These are phyloP conservation scores for Coemansia sp. DNA, from an alignment of 192 early-diverging fungal species.

Conservation along the genomic window DNA sequence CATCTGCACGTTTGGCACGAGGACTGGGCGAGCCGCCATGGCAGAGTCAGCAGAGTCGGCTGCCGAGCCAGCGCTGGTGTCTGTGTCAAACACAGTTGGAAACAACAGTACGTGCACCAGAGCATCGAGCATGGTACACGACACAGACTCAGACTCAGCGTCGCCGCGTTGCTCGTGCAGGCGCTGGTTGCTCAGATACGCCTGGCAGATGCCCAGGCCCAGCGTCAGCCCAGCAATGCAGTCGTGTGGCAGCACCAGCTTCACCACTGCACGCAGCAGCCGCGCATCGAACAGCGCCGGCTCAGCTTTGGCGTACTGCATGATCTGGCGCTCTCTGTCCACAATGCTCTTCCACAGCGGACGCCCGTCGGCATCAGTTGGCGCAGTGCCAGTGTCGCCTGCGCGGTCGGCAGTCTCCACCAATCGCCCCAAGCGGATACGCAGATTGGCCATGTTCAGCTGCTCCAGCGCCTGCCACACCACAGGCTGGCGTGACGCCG, in stretches of 20 bases:
- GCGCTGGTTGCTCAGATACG: conserved; percentile 33
- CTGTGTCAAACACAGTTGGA: conserved; percentile 72
- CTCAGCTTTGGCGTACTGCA: conserved; percentile 33
- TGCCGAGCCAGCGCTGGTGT: conserved; percentile 17
- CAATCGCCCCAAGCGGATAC: conserved; percentile 28
- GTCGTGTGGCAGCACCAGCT: conserved; percentile 55
- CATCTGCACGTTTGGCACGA: conserved; percentile 17
- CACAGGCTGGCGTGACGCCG: conserved; percentile 29
- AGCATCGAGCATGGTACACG: conserved; percentile 47
- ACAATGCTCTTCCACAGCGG: conserved; percentile 41
- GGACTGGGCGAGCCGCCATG: conserved; percentile 15
- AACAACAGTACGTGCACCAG: conserved; percentile 66
- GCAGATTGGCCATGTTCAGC: conserved; percentile 47
- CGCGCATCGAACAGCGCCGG: conserved; percentile 40
- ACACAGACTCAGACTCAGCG: background rate
- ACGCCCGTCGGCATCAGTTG: conserved; percentile 14
- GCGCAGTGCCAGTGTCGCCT: conserved; percentile 8
- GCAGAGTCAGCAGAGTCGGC: background rate
- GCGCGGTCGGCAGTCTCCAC: background rate
- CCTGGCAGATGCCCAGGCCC: conserved; percentile 46
- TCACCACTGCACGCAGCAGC: conserved; percentile 42
- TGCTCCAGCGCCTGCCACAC: conserved; percentile 51
- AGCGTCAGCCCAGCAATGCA: conserved; percentile 49
- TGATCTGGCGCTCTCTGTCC: conserved; percentile 35
- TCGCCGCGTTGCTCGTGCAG: conserved; percentile 8